These are phyloP conservation scores for Buddleja alternifolia DNA, from an alignment of 257 asterid genomes.

Conservation along the genomic window DNA sequence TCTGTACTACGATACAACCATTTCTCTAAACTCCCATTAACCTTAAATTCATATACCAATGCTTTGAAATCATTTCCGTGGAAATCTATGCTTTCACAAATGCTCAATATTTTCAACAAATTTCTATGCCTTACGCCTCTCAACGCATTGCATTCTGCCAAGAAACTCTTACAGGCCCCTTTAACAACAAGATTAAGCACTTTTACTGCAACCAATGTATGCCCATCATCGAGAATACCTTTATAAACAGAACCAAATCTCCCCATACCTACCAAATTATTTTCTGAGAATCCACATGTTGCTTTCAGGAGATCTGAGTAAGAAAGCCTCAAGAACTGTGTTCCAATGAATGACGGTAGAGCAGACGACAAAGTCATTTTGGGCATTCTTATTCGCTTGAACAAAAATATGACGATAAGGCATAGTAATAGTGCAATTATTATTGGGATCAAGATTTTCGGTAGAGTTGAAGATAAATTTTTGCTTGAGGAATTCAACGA, in stretches of 20 bases:
- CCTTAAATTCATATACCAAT: slow-evolving; percentile 34
- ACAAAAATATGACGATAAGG: neutral
- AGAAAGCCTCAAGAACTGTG: slow-evolving; percentile 4
- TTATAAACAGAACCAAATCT: no score
- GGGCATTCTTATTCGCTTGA: neutral
- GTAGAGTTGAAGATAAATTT: neutral
- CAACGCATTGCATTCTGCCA: slow-evolving; percentile 32
- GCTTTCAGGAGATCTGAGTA: slow-evolving; percentile 9
- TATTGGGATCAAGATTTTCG: neutral
- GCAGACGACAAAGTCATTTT: neutral
- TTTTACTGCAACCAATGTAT: slow-evolving; percentile 20
- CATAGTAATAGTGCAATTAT: neutral
- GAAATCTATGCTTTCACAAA: slow-evolving; percentile 39
- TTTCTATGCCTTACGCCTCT: slow-evolving; percentile 33
- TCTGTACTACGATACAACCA: slow-evolving; percentile 32
- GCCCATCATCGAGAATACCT: neutral
- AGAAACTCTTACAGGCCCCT: slow-evolving; percentile 38
- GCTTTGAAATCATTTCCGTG: slow-evolving; percentile 34
- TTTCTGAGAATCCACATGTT: slow-evolving; percentile 16
- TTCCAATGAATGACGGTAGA: neutral
- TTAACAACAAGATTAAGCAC: slow-evolving; percentile 24
- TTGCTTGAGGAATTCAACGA: neutral
- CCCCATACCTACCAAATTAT: slow-evolving; percentile 32
- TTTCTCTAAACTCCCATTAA: slow-evolving; percentile 34
- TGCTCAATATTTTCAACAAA: slow-evolving; percentile 32